Conservation (phyloP, 2,329 filamentous ascomycete species). For the Cladosporium sp. region DNA sequence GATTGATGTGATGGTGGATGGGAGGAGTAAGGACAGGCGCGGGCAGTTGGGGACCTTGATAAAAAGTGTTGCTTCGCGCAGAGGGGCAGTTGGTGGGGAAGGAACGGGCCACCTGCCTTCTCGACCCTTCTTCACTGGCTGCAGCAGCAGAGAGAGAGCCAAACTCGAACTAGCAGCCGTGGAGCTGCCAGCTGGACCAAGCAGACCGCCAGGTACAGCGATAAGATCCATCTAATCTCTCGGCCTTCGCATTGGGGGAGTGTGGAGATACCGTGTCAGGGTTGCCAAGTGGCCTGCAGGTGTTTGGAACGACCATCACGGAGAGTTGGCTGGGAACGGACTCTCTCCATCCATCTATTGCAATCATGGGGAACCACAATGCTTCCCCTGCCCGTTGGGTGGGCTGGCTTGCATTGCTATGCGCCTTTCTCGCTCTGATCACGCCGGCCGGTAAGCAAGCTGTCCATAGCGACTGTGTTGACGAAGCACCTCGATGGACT, state of each 20-base stretch:
- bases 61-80: conserved; percentile 1
- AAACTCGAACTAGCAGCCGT: neutral
- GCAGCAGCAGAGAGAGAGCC: neutral
- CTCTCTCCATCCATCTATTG: neutral
- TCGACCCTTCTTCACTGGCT: neutral
- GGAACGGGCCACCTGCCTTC: neutral
- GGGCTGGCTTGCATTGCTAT: conserved; percentile 54
- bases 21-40: neutral
- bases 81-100: conserved; percentile 6
- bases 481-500: neutral
- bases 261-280: neutral
- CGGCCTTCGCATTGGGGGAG: neutral
- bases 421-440: conserved; percentile 57
- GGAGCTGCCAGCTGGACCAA: neutral
- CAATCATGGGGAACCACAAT: conserved; percentile 20
- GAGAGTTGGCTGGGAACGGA: neutral
- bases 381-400: conserved; percentile 59
- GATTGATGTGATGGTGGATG: conserved; percentile 31
- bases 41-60: neutral
- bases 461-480: neutral
- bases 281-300: neutral
- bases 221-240: conserved; percentile 5
- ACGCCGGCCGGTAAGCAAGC: conserved; percentile 55
- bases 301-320: neutral
- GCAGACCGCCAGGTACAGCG: neutral